These are phyloP conservation scores for Craterostigma plantagineum DNA, from an alignment of 257 asterid genomes.

Conservation along the genomic window DNA sequence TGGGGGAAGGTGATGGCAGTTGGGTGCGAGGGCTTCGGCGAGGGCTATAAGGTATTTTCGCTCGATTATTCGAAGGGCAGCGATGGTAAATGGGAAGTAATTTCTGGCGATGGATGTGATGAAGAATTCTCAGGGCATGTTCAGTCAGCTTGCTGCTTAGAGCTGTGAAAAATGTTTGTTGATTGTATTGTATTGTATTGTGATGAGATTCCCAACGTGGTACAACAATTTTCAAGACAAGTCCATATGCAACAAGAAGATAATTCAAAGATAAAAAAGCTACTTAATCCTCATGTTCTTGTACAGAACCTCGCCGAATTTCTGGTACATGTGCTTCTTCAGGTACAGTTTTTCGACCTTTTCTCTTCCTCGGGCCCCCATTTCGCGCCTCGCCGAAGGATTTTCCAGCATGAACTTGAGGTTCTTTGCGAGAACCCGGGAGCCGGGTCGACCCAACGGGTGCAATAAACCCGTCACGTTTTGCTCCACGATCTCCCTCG, in stretches of 20 bases:
- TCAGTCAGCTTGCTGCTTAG: neutral
- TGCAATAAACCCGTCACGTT: constrained; percentile 75
- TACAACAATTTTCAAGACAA: too few relatives aligned
- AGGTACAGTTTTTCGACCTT: constrained; percentile 71
- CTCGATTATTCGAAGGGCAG: constrained; percentile 14
- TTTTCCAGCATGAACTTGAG: constrained; percentile 45
- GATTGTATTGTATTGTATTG: too few relatives aligned
- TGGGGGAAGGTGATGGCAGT: constrained; percentile 31
- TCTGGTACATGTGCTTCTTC: constrained; percentile 83
- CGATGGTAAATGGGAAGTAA: neutral
- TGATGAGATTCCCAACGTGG: too few relatives aligned
- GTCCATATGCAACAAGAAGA: too few relatives aligned
- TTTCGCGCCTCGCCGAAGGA: constrained; percentile 40
- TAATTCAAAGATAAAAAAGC: too few relatives aligned
- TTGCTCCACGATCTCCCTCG: constrained; percentile 74
- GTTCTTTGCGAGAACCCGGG: constrained; percentile 43
- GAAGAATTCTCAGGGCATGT: constrained; percentile 1
- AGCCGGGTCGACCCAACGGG: constrained; percentile 72
- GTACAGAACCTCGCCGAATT: constrained; percentile 78
- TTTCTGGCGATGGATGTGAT: neutral
- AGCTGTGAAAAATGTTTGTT: too few relatives aligned
- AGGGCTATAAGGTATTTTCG: constrained; percentile 16
- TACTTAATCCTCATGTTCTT: constrained; percentile 41
- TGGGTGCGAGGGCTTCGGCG: constrained; percentile 26
- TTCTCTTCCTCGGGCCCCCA: constrained; percentile 70